Percentiles rank a stretch among this genome's conserved stretches.
These are phyloP conservation scores for Globisporangium paroecandrum DNA, from an alignment of 352 stramenopile genomes.

Conservation along the genomic window DNA sequence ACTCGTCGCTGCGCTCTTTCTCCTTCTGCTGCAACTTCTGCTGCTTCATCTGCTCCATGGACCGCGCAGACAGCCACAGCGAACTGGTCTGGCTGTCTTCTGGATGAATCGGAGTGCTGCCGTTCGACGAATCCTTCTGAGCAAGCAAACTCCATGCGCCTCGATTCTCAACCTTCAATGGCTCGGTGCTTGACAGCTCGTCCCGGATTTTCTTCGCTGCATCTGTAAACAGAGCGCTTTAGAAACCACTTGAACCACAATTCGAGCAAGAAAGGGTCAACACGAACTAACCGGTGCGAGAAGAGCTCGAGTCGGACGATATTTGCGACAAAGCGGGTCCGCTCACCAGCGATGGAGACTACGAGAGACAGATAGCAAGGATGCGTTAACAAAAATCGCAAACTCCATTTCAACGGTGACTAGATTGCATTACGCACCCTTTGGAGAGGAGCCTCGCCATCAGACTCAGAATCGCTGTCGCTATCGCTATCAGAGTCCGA, in stretches of 20 bases:
- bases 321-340: conserved; percentile 51
- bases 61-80: conserved; percentile 77
- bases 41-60: conserved; percentile 86
- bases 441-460: conserved; percentile 70
- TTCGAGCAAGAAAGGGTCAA: conserved; percentile 2
- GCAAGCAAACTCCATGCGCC: conserved; percentile 83
- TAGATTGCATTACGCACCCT: conserved; percentile 75
- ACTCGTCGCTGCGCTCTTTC: conserved; percentile 61
- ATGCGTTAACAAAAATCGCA: conserved; percentile 24
- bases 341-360: conserved; percentile 60
- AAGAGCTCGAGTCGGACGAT: conserved; percentile 26
- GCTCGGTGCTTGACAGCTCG: conserved; percentile 53
- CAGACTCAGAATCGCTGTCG: conserved; percentile 81
- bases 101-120: conserved; percentile 46
- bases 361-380: conserved; percentile 17
- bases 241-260: not conserved
- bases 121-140: conserved; percentile 65
- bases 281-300: conserved; percentile 51
- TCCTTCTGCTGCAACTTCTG: conserved; percentile 86
- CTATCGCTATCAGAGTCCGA: conserved; percentile 84
- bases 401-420: conserved; percentile 6
- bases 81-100: conserved; percentile 75
- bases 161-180: conserved; percentile 77
- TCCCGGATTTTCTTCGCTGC: conserved; percentile 78
- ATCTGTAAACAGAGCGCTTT: conserved; percentile 29